Evolutionary conservation across 305 asterid species (phyloP).

Genomic region (Galium porrigens): DNA sequence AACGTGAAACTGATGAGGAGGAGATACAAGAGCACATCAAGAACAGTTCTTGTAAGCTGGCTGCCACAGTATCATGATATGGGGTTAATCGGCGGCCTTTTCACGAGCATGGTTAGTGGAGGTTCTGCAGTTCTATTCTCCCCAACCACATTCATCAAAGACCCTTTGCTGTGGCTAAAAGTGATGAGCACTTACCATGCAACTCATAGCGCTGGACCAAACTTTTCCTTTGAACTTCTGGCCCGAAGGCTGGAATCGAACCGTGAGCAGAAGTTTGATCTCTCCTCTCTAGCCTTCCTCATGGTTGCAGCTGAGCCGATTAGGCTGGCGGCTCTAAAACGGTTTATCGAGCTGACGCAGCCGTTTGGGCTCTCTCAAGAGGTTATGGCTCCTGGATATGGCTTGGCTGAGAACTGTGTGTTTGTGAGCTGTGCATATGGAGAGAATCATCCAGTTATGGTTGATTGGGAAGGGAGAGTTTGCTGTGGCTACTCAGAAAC

Average conservation of each 20-base stretch:
- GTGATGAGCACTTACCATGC: conserved; percentile 42
- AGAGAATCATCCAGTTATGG: conserved; percentile 33
- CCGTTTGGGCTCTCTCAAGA: conserved; percentile 47
- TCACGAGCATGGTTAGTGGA: conserved; percentile 56
- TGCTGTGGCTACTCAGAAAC: conserved; percentile 43
- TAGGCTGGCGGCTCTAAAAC: conserved; percentile 37
- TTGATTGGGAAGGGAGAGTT: conserved; percentile 68
- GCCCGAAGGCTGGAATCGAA: conserved; percentile 39
- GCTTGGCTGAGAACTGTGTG: conserved; percentile 67
- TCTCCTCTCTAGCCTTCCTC: conserved; percentile 50
- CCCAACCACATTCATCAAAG: conserved; percentile 48
- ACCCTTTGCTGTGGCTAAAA: conserved; percentile 55
- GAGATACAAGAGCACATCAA: conserved; percentile 48
- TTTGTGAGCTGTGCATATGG: conserved; percentile 63
- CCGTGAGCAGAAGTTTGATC: conserved; percentile 27
- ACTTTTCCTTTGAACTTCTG: conserved; percentile 57
- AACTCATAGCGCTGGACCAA: conserved; percentile 71
- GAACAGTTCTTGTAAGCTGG: conserved; percentile 60
- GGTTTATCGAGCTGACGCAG: conserved; percentile 39
- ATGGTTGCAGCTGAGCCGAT: conserved; percentile 74
- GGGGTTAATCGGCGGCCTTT: conserved; percentile 69
- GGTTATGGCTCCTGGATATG: conserved; percentile 67
- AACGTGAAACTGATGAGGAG: conserved; percentile 56
- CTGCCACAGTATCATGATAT: conserved; percentile 73
- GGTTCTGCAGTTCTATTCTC: conserved; percentile 59